Conservation (phyloP, 139 green algal species). For the Chlorella vulgaris region DNA sequence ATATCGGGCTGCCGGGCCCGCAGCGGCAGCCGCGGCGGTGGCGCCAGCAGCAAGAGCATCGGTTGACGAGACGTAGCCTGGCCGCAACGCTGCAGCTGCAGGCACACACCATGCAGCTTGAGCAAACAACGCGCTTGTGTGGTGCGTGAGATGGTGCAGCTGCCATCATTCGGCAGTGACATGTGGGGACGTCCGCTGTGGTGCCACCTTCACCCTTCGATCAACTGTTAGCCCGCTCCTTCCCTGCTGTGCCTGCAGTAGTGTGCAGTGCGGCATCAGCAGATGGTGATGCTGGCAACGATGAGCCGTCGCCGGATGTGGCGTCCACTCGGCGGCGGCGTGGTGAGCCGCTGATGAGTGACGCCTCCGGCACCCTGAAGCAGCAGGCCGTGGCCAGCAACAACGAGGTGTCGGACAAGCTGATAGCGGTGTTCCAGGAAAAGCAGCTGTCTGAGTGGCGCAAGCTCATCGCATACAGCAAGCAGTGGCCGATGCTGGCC, state of each 20-base stretch:
- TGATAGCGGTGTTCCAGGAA: constrained; percentile 66
- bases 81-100: too few relatives aligned
- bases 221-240: too few relatives aligned
- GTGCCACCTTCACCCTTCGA: too few relatives aligned
- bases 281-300: neutral
- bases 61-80: too few relatives aligned
- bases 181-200: too few relatives aligned
- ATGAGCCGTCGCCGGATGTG: neutral
- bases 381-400: constrained; percentile 38
- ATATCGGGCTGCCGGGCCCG: too few relatives aligned
- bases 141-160: too few relatives aligned
- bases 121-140: too few relatives aligned
- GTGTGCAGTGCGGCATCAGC: neutral
- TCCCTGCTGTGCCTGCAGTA: neutral
- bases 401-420: constrained; percentile 63
- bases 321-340: neutral
- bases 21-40: too few relatives aligned
- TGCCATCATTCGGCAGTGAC: too few relatives aligned
- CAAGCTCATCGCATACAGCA: constrained; percentile 69
- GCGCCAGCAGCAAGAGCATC: too few relatives aligned
- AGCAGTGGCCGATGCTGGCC: constrained; percentile 61
- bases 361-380: neutral
- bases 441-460: constrained; percentile 58
- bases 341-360: neutral
- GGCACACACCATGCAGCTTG: too few relatives aligned